phyloP scores from a whole-genome alignment of 805 yeast genomes.

The Nakazawaea ishiwadae region DNA sequence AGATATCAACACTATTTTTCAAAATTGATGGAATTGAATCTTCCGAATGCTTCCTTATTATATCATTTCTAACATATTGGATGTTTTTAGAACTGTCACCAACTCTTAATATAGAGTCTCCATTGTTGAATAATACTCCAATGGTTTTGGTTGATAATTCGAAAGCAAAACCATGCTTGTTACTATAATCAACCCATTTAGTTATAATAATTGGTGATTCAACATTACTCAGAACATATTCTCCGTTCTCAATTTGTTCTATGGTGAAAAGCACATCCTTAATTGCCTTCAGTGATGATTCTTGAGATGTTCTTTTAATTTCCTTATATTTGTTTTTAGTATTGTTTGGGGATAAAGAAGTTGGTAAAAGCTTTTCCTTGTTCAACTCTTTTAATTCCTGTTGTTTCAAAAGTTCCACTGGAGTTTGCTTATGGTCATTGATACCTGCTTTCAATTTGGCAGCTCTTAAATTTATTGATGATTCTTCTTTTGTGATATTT shows the following conservation, averaged over 20 bases:
- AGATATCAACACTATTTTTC: constrained; percentile 74
- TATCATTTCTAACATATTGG: constrained; percentile 54
- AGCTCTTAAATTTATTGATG: constrained; percentile 60
- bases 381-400: constrained; percentile 62
- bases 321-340: constrained; percentile 85
- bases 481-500: constrained; percentile 52
- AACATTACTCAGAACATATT: constrained; percentile 17
- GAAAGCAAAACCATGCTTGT: constrained; percentile 92
- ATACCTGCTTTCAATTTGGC: constrained; percentile 62
- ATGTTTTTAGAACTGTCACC: constrained; percentile 53
- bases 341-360: constrained; percentile 88
- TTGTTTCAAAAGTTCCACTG: constrained; percentile 64
- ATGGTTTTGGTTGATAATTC: constrained; percentile 86
- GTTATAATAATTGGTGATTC: constrained; percentile 71
- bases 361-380: constrained; percentile 71
- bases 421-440: constrained; percentile 44
- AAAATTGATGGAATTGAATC: constrained; percentile 41
- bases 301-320: constrained; percentile 29
- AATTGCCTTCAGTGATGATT: constrained; percentile 21
- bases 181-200: constrained; percentile 97
- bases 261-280: constrained; percentile 12
- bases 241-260: constrained; percentile 9
- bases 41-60: constrained; percentile 41
- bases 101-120: constrained; percentile 72
- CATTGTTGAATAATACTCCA: constrained; percentile 86